These are phyloP conservation scores for Friedmanniomyces simplex DNA, from an alignment of 495 filamentous ascomycete genomes.

Conservation along the genomic window DNA sequence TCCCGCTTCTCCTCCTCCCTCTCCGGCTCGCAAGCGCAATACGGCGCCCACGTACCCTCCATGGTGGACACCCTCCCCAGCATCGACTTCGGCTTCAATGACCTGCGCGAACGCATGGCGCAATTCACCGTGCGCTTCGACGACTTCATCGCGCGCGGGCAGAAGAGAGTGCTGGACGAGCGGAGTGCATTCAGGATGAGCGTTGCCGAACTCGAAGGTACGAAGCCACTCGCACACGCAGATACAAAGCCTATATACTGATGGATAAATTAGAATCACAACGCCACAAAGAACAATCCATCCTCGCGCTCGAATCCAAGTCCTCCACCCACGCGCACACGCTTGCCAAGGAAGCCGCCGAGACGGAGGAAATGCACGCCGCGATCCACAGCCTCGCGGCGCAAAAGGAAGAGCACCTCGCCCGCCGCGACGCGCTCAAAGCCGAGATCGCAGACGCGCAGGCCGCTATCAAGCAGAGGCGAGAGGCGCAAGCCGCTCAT, in stretches of 20 bases:
- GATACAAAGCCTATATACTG: neutral
- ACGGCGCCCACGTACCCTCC: slow-evolving; percentile 42
- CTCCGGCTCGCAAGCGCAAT: slow-evolving; percentile 27
- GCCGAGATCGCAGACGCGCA: slow-evolving; percentile 72
- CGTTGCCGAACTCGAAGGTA: slow-evolving; percentile 81
- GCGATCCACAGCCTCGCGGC: slow-evolving; percentile 63
- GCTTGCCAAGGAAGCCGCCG: slow-evolving; percentile 74
- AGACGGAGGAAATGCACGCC: slow-evolving; percentile 77
- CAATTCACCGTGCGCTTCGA: slow-evolving; percentile 88
- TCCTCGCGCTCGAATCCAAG: slow-evolving; percentile 73
- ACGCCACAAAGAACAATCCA: slow-evolving; percentile 76
- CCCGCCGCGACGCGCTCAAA: slow-evolving; percentile 60
- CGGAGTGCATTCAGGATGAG: slow-evolving; percentile 88
- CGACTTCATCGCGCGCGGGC: slow-evolving; percentile 80
- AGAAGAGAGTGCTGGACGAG: slow-evolving; percentile 82
- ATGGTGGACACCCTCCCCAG: slow-evolving; percentile 76
- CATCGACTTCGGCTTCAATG: slow-evolving; percentile 94
- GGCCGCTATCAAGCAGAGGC: slow-evolving; percentile 49
- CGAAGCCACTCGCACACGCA: slow-evolving; percentile 2
- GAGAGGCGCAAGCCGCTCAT: slow-evolving; percentile 52
- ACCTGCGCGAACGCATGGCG: slow-evolving; percentile 87
- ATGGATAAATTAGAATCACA: slow-evolving; percentile 59
- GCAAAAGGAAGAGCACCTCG: slow-evolving; percentile 65
- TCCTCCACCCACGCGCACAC: slow-evolving; percentile 64
- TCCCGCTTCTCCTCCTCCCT: slow-evolving; percentile 20